These are phyloP conservation scores for Penicillium sp. DNA, from an alignment of 2,329 filamentous ascomycete species.

Conservation along the genomic window DNA sequence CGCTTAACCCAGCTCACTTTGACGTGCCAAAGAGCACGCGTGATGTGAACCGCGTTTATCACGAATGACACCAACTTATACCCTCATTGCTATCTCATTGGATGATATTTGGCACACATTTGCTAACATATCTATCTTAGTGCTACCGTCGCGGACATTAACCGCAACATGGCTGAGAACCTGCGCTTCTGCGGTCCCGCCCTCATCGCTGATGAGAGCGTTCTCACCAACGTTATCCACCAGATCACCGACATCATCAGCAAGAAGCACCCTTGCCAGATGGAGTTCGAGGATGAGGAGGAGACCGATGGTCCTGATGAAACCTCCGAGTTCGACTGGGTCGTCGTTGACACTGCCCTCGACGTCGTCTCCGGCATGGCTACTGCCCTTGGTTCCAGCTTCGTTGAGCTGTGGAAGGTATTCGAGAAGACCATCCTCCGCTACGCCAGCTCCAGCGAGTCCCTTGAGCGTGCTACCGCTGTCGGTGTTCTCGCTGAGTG, in stretches of 20 bases:
- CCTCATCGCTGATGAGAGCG: constrained; percentile 70
- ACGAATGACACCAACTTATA: constrained; percentile 43
- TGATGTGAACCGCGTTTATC: constrained; percentile 80
- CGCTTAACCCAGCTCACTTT: constrained; percentile 99
- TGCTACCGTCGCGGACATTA: constrained; percentile 88
- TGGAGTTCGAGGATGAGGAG: constrained; percentile 80
- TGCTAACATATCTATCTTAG: constrained; percentile 56
- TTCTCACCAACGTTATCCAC: constrained; percentile 74
- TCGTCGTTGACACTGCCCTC: constrained; percentile 89
- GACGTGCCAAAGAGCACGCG: constrained; percentile 76
- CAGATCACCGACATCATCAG: constrained; percentile 78
- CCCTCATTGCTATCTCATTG: constrained; percentile 15
- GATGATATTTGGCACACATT: constrained; percentile 14
- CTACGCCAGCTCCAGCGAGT: constrained; percentile 81
- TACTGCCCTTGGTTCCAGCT: constrained; percentile 75
- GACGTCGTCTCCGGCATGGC: constrained; percentile 86
- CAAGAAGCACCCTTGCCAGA: constrained; percentile 88
- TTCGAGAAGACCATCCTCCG: constrained; percentile 91
- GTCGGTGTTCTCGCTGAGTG: constrained; percentile 92
- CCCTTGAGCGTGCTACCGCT: constrained; percentile 83
- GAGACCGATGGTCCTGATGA: constrained; percentile 75
- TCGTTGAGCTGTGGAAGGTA: constrained; percentile 89
- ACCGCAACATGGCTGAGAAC: constrained; percentile 86
- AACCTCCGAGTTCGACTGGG: constrained; percentile 95
- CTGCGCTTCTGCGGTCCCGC: constrained; percentile 89